Evolutionary conservation across 2,329 filamentous ascomycete genomes (phyloP).

Genomic region (Exophiala viscosa): DNA sequence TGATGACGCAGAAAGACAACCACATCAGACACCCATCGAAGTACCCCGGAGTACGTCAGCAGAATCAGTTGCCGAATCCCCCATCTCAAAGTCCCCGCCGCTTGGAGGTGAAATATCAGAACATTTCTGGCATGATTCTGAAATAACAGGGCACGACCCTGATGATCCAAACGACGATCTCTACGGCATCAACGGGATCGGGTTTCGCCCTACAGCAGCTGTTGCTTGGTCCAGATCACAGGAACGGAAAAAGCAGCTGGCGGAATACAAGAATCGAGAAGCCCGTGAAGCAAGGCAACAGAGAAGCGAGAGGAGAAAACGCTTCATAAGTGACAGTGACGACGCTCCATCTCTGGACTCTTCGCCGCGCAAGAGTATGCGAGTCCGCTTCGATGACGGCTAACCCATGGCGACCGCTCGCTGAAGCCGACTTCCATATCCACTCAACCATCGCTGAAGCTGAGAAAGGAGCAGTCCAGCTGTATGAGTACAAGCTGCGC

Average conservation of each 20-base stretch:
- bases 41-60: neutral
- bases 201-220: conserved; percentile 59
- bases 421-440: neutral
- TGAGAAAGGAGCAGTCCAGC: neutral
- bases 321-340: conserved; percentile 15
- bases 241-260: conserved; percentile 55
- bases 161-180: conserved; percentile 59
- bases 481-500: neutral
- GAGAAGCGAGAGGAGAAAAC: conserved; percentile 50
- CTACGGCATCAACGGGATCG: conserved; percentile 61
- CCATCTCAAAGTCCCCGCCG: conserved; percentile 34
- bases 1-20: neutral
- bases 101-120: conserved; percentile 28
- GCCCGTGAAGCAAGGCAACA: conserved; percentile 56
- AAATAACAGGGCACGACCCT: conserved; percentile 60
- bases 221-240: conserved; percentile 56
- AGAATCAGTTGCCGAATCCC: neutral
- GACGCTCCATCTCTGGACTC: conserved; percentile 13
- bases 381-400: conserved; percentile 21
- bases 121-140: conserved; percentile 54
- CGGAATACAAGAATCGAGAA: conserved; percentile 58
- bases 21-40: neutral
- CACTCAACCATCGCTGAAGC: neutral
- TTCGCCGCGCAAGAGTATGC: conserved; percentile 26
- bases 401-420: conserved; percentile 1